Evolutionary conservation across 2,329 filamentous ascomycete species (phyloP).

Genomic region (Beauveria pseudobassiana): DNA sequence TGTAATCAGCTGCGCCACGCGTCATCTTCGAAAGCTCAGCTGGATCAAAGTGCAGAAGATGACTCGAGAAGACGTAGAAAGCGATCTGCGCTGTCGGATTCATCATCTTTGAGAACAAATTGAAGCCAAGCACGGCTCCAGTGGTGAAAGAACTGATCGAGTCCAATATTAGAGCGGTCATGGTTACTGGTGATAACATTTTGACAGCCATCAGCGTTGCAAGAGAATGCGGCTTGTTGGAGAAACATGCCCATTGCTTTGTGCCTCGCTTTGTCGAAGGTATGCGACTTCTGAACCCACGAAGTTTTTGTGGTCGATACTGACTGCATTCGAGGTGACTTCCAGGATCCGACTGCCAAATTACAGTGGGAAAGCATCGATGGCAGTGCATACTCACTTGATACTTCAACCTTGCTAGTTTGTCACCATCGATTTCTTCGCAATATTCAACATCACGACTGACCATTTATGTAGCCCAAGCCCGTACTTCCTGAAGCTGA

Average conservation of each 20-base stretch:
- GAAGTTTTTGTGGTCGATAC: background rate
- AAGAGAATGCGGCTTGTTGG: conserved; percentile 77
- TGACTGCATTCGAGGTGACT: conserved; percentile 45
- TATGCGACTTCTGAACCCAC: conserved; percentile 19
- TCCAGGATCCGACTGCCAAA: conserved; percentile 62
- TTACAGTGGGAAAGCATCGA: conserved; percentile 95
- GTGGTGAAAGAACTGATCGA: conserved; percentile 75
- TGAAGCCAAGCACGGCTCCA: conserved; percentile 77
- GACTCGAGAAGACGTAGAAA: conserved; percentile 78
- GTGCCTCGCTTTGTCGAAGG: conserved; percentile 81
- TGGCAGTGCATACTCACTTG: conserved; percentile 67
- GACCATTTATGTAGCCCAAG: conserved; percentile 49
- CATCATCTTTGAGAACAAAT: conserved; percentile 97
- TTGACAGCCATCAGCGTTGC: conserved; percentile 94
- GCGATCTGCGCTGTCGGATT: conserved; percentile 75
- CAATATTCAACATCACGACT: background rate
- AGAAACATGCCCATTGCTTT: conserved; percentile 79
- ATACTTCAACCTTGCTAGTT: conserved; percentile 68
- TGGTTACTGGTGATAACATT: conserved; percentile 98
- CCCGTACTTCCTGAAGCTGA: conserved; percentile 65
- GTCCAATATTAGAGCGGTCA: conserved; percentile 81
- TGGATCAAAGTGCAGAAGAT: conserved; percentile 96
- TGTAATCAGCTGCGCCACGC: conserved; percentile 91
- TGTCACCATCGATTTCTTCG: conserved; percentile 15
- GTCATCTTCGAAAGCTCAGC: conserved; percentile 77